Evolutionary conservation across 1,139 yeast species (phyloP).

Genomic region (Groenewaldozyma sp.): DNA sequence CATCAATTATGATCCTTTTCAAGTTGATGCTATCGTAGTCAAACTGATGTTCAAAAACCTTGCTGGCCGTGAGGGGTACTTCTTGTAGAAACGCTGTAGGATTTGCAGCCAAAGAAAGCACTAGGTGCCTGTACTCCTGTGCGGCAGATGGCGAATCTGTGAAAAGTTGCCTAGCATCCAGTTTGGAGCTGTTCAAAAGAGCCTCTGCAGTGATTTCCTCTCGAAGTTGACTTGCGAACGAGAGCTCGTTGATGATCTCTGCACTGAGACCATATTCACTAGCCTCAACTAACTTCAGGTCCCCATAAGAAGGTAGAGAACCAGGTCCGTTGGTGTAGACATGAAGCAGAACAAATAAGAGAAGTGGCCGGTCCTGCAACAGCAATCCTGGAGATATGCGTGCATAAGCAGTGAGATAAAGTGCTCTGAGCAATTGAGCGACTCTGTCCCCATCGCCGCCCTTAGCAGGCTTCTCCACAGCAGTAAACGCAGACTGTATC

Average conservation of each 20-base stretch:
- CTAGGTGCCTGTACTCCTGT: no score
- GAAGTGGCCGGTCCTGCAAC: neutral
- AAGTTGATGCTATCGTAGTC: conserved; percentile 8
- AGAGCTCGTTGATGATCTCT: no score
- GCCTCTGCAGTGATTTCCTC: no score
- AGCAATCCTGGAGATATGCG: conserved; percentile 42
- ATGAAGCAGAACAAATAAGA: neutral
- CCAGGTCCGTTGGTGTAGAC: neutral
- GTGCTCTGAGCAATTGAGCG: conserved; percentile 25
- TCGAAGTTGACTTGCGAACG: no score
- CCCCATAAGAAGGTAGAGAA: no score
- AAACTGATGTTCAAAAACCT: neutral
- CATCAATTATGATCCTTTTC: conserved; percentile 13
- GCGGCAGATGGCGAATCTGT: no score
- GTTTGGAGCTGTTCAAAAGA: no score
- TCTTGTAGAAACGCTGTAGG: conserved; percentile 3
- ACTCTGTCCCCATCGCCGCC: conserved; percentile 19
- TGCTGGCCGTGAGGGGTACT: neutral
- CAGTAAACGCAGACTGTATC: conserved; percentile 21
- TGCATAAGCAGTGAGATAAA: conserved; percentile 43
- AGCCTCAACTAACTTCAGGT: no score
- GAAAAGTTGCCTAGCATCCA: no score
- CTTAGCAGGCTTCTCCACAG: conserved; percentile 6
- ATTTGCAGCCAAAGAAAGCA: neutral
- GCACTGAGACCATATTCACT: no score